phyloP scores from a whole-genome alignment of 129 eudicot genomes.

The Saussurea involucrata region DNA sequence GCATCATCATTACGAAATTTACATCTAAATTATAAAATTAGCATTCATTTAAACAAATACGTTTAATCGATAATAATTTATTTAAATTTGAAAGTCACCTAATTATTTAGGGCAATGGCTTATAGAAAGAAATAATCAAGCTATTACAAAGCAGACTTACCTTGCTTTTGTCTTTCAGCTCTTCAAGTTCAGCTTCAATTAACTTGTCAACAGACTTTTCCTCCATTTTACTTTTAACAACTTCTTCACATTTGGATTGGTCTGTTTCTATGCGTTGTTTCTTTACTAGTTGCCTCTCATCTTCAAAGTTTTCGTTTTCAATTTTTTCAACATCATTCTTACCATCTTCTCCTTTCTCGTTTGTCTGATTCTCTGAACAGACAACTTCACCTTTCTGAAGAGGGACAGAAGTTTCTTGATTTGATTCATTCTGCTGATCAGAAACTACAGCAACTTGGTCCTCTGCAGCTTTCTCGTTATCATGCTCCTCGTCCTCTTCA shows the following conservation, averaged over 20 bases:
- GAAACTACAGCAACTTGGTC: slow-evolving; percentile 27
- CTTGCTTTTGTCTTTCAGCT: slow-evolving; percentile 86
- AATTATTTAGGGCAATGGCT: not conserved
- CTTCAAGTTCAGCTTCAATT: slow-evolving; percentile 85
- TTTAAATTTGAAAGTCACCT: no score
- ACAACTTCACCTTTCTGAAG: slow-evolving; percentile 15
- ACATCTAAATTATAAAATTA: no score
- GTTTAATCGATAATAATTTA: no score
- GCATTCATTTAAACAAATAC: no score
- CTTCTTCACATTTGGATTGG: slow-evolving; percentile 28
- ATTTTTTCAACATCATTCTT: slow-evolving; percentile 23
- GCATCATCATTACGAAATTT: no score
- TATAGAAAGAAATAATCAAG: not conserved
- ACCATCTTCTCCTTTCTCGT: slow-evolving; percentile 23
- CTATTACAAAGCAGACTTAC: slow-evolving; percentile 32
- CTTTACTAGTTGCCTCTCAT: slow-evolving; percentile 56
- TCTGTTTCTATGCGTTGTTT: slow-evolving; percentile 53
- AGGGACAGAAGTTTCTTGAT: slow-evolving; percentile 15
- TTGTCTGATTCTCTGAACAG: slow-evolving; percentile 21
- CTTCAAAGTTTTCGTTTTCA: slow-evolving; percentile 29
- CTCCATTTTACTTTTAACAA: slow-evolving; percentile 27
- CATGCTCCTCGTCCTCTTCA: slow-evolving; percentile 48
- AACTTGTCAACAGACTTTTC: slow-evolving; percentile 74
- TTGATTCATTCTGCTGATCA: slow-evolving; percentile 12
- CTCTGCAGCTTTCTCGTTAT: slow-evolving; percentile 27